Evolutionary conservation across 2,329 filamentous ascomycete genomes (phyloP).

Genomic region (Madurella fahalii): DNA sequence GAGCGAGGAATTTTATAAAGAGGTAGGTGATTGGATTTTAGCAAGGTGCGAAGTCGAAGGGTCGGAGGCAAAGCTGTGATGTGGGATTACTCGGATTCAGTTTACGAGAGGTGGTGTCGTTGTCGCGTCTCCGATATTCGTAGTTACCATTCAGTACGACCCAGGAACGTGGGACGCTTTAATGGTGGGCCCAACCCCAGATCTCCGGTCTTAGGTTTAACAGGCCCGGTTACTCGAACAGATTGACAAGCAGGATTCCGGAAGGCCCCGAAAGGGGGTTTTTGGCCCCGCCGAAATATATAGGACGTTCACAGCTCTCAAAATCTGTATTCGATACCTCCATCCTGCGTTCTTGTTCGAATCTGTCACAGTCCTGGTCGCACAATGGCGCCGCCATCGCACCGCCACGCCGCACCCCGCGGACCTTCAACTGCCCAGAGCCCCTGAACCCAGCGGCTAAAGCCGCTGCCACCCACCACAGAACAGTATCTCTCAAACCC

Average conservation of each 20-base stretch:
- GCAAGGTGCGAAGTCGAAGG: slow-evolving; percentile 34
- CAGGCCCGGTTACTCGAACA: too few species aligned
- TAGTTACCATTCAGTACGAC: too few species aligned
- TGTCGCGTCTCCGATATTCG: too few species aligned
- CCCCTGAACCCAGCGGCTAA: background rate
- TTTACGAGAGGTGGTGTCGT: too few species aligned
- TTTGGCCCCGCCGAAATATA: background rate
- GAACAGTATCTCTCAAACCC: background rate
- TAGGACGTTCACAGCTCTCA: background rate
- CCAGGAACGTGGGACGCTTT: too few species aligned
- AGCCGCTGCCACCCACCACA: background rate
- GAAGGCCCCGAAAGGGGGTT: slow-evolving; percentile 1
- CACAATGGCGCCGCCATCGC: background rate
- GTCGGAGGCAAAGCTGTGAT: slow-evolving; percentile 17
- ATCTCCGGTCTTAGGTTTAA: too few species aligned
- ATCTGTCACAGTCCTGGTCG: background rate
- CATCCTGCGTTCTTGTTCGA: background rate
- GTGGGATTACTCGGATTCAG: background rate
- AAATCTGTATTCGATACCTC: background rate
- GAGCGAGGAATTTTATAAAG: slow-evolving; percentile 51
- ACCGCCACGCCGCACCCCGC: background rate
- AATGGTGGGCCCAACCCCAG: too few species aligned
- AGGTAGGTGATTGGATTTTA: slow-evolving; percentile 65
- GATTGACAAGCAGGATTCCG: background rate
- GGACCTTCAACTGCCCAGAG: background rate